Percentiles rank a stretch among this genome's conserved stretches.
phyloP scores from a whole-genome alignment of 2,329 filamentous ascomycete species.

The Paecilomyces sp. region DNA sequence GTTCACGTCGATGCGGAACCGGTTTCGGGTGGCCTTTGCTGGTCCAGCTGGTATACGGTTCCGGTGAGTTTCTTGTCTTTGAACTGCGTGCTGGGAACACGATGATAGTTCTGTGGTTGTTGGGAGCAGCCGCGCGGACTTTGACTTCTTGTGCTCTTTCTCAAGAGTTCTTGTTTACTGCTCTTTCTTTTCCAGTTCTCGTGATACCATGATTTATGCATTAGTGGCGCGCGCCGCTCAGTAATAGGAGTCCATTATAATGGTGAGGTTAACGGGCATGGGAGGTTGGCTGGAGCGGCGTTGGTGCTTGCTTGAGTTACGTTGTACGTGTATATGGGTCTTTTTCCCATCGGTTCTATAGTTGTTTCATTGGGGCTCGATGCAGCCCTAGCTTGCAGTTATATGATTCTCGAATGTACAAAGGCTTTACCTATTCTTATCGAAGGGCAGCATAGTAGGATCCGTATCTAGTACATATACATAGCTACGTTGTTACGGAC shows the following conservation, averaged over 20 bases:
- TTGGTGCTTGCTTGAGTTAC: background rate
- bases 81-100: background rate
- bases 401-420: background rate
- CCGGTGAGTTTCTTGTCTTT: background rate
- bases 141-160: background rate
- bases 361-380: background rate
- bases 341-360: background rate
- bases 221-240: background rate
- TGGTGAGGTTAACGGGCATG: background rate
- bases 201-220: background rate
- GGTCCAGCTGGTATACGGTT: background rate
- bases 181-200: background rate
- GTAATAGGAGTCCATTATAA: background rate
- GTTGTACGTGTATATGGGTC: background rate
- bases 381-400: background rate
- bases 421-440: no score
- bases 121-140: background rate
- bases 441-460: no score
- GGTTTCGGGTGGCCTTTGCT: background rate
- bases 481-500: no score
- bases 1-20: background rate
- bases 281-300: background rate
- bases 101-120: background rate
- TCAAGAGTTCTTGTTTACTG: background rate
- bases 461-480: no score